Evolutionary conservation across 2,329 filamentous ascomycete genomes (phyloP).

Genomic region (Microthyrium microscopicum): DNA sequence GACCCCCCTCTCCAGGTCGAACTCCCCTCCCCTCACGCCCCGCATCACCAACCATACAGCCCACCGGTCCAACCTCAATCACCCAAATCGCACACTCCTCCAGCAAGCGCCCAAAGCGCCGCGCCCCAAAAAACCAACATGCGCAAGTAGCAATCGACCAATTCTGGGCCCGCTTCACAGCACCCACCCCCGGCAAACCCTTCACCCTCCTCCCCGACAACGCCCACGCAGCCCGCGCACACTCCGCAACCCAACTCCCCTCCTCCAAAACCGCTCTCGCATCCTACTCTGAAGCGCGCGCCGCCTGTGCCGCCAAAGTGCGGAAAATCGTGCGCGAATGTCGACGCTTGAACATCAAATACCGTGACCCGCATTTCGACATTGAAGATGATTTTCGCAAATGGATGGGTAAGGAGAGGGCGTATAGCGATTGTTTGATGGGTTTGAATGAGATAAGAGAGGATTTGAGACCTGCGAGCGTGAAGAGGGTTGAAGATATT

Average conservation of each 20-base stretch:
- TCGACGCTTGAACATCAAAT: slow-evolving; percentile 65
- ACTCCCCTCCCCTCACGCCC: too few relatives aligned
- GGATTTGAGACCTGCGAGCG: slow-evolving; percentile 46
- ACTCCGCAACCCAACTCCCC: slow-evolving; percentile 37
- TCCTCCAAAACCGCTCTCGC: slow-evolving; percentile 42
- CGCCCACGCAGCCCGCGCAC: slow-evolving; percentile 38
- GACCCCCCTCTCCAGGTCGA: too few relatives aligned
- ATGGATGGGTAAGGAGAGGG: slow-evolving; percentile 14
- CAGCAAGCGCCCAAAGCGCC: slow-evolving; percentile 1
- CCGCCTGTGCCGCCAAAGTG: slow-evolving; percentile 47
- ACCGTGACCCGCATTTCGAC: slow-evolving; percentile 74
- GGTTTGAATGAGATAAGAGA: slow-evolving; percentile 24
- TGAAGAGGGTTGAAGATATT: slow-evolving; percentile 59
- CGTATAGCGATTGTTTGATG: slow-evolving; percentile 32
- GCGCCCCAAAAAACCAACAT: slow-evolving; percentile 23
- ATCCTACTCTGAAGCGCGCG: slow-evolving; percentile 57
- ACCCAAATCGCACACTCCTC: not conserved
- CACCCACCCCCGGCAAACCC: slow-evolving; percentile 55
- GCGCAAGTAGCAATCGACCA: slow-evolving; percentile 53
- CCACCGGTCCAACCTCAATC: not conserved
- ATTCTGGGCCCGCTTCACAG: slow-evolving; percentile 55
- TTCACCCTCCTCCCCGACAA: slow-evolving; percentile 56
- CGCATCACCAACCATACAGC: not conserved
- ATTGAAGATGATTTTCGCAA: slow-evolving; percentile 59
- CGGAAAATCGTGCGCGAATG: slow-evolving; percentile 46